Conservation (phyloP, 2,329 filamentous ascomycete genomes). For the Amphichorda felina region DNA sequence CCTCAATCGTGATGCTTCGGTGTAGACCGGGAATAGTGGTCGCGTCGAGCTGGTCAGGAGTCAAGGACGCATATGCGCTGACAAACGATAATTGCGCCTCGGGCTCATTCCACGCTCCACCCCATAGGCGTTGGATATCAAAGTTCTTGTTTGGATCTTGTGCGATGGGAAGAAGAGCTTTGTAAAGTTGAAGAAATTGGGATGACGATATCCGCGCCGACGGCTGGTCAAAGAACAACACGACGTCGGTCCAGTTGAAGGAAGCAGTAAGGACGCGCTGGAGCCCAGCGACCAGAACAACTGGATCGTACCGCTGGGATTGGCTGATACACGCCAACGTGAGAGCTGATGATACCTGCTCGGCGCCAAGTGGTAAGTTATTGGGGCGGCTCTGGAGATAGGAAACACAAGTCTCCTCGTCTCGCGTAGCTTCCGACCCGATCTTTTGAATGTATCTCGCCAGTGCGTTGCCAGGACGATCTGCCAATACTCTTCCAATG, state of each 20-base stretch:
- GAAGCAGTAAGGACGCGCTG: constrained; percentile 47
- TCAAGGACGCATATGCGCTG: constrained; percentile 70
- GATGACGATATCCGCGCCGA: constrained; percentile 62
- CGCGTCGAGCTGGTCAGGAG: constrained; percentile 66
- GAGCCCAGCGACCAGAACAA: constrained; percentile 49
- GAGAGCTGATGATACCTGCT: constrained; percentile 72
- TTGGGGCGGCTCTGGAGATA: constrained; percentile 41
- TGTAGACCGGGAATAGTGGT: constrained; percentile 74
- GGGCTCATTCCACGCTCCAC: constrained; percentile 74
- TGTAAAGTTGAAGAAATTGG: constrained; percentile 75
- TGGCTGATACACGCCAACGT: constrained; percentile 52
- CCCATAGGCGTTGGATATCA: constrained; percentile 85
- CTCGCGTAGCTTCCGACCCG: constrained; percentile 64
- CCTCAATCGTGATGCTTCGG: constrained; percentile 57
- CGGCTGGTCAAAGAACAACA: constrained; percentile 71
- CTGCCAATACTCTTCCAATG: constrained; percentile 52
- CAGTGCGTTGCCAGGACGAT: constrained; percentile 42
- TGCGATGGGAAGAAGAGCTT: constrained; percentile 64
- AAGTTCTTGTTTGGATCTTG: constrained; percentile 37
- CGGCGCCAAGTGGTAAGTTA: constrained; percentile 57
- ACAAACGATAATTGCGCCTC: constrained; percentile 92
- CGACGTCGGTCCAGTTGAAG: constrained; percentile 60
- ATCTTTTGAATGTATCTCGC: constrained; percentile 60
- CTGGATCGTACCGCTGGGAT: constrained; percentile 38
- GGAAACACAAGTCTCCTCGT: constrained; percentile 52